Percentiles rank a stretch among this genome's conserved stretches.
phyloP scores from a whole-genome alignment of 805 yeast genomes.

The Blastobotrys terrestris region DNA sequence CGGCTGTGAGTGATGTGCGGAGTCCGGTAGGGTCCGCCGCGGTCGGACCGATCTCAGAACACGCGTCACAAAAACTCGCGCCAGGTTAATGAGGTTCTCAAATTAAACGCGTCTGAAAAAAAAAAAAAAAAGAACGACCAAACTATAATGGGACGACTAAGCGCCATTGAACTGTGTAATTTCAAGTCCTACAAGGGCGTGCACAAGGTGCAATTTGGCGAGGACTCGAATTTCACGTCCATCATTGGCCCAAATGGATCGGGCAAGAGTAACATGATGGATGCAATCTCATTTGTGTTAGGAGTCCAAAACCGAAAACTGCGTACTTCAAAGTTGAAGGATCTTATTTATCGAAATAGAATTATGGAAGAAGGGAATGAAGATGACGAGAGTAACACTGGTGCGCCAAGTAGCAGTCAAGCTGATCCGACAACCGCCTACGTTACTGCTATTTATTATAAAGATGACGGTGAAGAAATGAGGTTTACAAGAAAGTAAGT shows the following conservation, averaged over 20 bases:
- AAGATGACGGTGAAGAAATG: constrained; percentile 48
- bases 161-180: constrained; percentile 72
- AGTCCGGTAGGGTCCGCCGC: too few relatives aligned
- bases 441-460: constrained; percentile 72
- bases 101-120: background rate
- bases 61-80: background rate
- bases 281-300: constrained; percentile 89
- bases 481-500: constrained; percentile 52
- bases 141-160: constrained; percentile 68
- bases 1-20: too few relatives aligned
- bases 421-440: constrained; percentile 52
- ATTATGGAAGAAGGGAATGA: constrained; percentile 28
- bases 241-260: constrained; percentile 99
- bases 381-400: constrained; percentile 24
- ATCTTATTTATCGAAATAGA: constrained; percentile 75
- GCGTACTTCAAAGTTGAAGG: constrained; percentile 66
- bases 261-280: constrained; percentile 96
- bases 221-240: constrained; percentile 69
- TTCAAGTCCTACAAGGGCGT: constrained; percentile 88
- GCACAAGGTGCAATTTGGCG: constrained; percentile 72
- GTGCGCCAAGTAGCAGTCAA: constrained; percentile 20
- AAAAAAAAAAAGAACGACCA: background rate
- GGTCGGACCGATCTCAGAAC: too few relatives aligned
- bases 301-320: constrained; percentile 74
- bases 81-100: background rate